Percentiles rank a stretch among this genome's conserved stretches.
phyloP scores from a whole-genome alignment of 2,329 filamentous ascomycete genomes.

The Nectriaceae sp. region DNA sequence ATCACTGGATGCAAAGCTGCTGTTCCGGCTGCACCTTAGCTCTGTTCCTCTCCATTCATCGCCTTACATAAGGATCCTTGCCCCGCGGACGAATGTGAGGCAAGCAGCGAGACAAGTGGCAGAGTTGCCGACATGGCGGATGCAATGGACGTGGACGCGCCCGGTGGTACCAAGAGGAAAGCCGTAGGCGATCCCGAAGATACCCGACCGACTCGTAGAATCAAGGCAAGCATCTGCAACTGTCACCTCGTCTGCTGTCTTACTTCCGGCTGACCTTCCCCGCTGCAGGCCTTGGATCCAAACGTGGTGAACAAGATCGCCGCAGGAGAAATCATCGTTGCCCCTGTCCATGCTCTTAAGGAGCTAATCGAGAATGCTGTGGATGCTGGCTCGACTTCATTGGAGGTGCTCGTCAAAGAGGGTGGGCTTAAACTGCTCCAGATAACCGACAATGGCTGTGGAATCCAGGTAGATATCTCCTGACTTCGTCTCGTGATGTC shows the following conservation, averaged over 20 bases:
- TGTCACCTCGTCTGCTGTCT: slow-evolving; percentile 9
- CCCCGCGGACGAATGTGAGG: slow-evolving; percentile 1
- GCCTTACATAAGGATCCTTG: slow-evolving; percentile 1
- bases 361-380: slow-evolving; percentile 97
- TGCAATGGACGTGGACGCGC: slow-evolving; percentile 46
- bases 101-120: neutral
- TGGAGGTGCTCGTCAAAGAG: slow-evolving; percentile 93
- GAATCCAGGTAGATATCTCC: slow-evolving; percentile 71
- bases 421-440: slow-evolving; percentile 93
- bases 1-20: neutral
- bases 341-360: slow-evolving; percentile 93
- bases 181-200: slow-evolving; percentile 40
- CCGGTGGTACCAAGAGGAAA: slow-evolving; percentile 51
- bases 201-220: slow-evolving; percentile 47
- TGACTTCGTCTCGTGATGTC: neutral
- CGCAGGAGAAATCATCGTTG: slow-evolving; percentile 96
- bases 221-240: slow-evolving; percentile 43
- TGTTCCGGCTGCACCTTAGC: neutral
- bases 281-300: slow-evolving; percentile 74
- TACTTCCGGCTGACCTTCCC: slow-evolving; percentile 11
- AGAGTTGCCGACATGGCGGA: slow-evolving; percentile 34
- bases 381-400: slow-evolving; percentile 88
- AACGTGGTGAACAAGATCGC: slow-evolving; percentile 99
- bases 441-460: slow-evolving; percentile 95
- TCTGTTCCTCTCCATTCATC: neutral